phyloP scores from a whole-genome alignment of 129 eudicot species.

The Scalesia atractyloides region DNA sequence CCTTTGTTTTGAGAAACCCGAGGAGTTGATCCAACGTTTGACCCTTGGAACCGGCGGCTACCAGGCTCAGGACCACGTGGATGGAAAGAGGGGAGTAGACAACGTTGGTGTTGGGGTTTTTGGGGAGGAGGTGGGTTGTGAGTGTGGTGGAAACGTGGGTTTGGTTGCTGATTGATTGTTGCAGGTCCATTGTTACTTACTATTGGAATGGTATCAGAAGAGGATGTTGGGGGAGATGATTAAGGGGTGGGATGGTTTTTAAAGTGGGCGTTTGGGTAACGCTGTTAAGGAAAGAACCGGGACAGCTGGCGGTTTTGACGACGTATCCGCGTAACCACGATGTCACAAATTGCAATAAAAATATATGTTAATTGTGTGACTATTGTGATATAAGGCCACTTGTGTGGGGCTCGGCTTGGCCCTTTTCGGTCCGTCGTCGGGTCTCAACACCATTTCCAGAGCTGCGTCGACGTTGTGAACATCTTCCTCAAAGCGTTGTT shows the following conservation, averaged over 20 bases:
- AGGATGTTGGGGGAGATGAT: background rate
- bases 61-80: background rate
- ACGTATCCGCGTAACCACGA: background rate
- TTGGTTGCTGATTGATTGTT: background rate
- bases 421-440: too few species aligned
- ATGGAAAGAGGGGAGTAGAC: conserved; percentile 4
- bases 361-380: too few species aligned
- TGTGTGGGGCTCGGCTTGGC: too few species aligned
- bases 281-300: conserved; percentile 1
- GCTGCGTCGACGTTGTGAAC: too few species aligned
- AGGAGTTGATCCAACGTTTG: background rate
- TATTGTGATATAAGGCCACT: too few species aligned
- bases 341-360: background rate
- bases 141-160: conserved; percentile 10
- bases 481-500: too few species aligned
- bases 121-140: background rate
- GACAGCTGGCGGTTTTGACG: conserved; percentile 15
- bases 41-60: background rate
- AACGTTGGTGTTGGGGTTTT: background rate
- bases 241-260: background rate
- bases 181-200: background rate
- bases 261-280: conserved; percentile 5
- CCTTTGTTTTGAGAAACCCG: background rate
- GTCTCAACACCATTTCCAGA: too few species aligned
- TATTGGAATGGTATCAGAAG: too few species aligned